phyloP scores from a whole-genome alignment of 495 filamentous ascomycete genomes.

The Podospora fimiseda region DNA sequence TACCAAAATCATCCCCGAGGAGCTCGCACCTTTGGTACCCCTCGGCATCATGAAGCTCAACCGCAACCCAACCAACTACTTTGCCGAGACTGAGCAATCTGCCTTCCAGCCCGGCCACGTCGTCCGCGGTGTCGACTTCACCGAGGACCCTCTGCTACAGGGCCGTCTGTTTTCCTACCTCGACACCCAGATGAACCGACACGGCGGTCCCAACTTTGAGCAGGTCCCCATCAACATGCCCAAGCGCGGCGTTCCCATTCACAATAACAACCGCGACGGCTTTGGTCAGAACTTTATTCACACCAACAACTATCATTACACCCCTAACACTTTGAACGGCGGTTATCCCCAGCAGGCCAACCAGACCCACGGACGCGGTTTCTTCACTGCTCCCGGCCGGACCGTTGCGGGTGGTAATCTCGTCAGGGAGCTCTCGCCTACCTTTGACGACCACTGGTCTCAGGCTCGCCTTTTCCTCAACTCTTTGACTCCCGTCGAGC shows the following conservation, averaged over 20 bases:
- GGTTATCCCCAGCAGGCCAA: constrained; percentile 64
- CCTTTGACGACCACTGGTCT: constrained; percentile 70
- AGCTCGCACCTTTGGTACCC: constrained; percentile 58
- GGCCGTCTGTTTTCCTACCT: constrained; percentile 71
- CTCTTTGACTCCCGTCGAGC: constrained; percentile 61
- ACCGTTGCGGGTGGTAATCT: constrained; percentile 47
- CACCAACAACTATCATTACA: constrained; percentile 49
- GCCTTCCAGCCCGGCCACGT: constrained; percentile 59
- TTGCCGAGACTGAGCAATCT: constrained; percentile 70
- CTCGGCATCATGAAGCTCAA: constrained; percentile 64
- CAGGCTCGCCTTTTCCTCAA: constrained; percentile 74
- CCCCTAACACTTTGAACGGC: constrained; percentile 60
- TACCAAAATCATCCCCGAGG: constrained; percentile 71
- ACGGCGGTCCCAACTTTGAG: constrained; percentile 69
- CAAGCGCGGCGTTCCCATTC: constrained; percentile 40
- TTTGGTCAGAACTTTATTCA: constrained; percentile 50
- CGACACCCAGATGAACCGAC: constrained; percentile 67
- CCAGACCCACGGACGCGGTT: constrained; percentile 61
- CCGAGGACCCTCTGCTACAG: constrained; percentile 67
- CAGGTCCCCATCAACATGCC: constrained; percentile 72
- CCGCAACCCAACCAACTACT: constrained; percentile 69
- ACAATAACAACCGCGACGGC: constrained; percentile 72
- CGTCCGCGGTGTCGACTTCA: constrained; percentile 66
- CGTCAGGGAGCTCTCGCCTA: constrained; percentile 53
- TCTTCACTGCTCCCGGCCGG: constrained; percentile 64